Conservation (phyloP, 2,329 filamentous ascomycete genomes). For the Ambrosiella cleistominuta region DNA sequence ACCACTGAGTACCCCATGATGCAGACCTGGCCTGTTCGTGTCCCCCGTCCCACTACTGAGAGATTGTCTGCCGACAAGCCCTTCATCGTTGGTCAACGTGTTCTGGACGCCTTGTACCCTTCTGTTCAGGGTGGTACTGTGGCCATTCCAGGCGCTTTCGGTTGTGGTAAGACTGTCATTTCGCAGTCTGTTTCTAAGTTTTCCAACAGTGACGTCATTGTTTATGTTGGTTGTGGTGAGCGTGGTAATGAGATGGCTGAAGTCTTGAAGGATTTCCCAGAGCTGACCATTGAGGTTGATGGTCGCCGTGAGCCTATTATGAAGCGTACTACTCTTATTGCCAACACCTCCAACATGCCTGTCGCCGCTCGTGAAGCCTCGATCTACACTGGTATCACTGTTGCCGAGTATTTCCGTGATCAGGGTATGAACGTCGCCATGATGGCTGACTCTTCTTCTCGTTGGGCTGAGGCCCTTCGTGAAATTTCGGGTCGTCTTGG, state of each 20-base stretch:
- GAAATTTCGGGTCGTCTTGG: constrained; percentile 96
- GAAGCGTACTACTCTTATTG: constrained; percentile 97
- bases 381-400: constrained; percentile 91
- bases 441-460: constrained; percentile 98
- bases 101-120: constrained; percentile 89
- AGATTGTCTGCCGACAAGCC: constrained; percentile 78
- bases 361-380: constrained; percentile 96
- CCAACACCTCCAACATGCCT: constrained; percentile 99
- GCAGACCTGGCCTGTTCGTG: constrained; percentile 96
- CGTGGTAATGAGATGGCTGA: constrained; percentile 99
- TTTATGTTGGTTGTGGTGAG: constrained; percentile 86
- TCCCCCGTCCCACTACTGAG: constrained; percentile 79
- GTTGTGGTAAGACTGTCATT: constrained; percentile 98
- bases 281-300: constrained; percentile 86
- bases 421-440: constrained; percentile 95
- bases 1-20: constrained; percentile 94
- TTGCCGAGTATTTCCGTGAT: constrained; percentile 93
- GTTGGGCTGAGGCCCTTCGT: constrained; percentile 96
- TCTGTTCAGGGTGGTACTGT: constrained; percentile 94
- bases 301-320: constrained; percentile 97
- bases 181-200: constrained; percentile 98
- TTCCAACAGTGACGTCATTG: constrained; percentile 97
- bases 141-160: constrained; percentile 94
- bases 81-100: constrained; percentile 91
- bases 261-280: constrained; percentile 98